Conservation (phyloP, 2,329 filamentous ascomycete species). For the Cyphellophora europaea region DNA sequence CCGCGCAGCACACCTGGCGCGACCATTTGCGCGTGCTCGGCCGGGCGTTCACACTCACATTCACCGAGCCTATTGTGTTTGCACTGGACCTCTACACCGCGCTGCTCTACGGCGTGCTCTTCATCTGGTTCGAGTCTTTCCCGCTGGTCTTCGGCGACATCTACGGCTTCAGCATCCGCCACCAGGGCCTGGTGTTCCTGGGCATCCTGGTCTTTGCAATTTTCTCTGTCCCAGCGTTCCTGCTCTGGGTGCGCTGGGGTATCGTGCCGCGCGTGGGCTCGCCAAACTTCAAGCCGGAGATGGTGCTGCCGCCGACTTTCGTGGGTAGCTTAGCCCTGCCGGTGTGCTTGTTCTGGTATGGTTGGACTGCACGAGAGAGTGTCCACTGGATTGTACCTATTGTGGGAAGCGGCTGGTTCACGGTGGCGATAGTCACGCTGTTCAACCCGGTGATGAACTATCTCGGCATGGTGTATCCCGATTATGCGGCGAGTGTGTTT, state of each 20-base stretch:
- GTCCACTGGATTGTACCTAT: conserved; percentile 33
- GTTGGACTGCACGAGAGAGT: conserved; percentile 23
- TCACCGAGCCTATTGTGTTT: conserved; percentile 52
- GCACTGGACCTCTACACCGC: conserved; percentile 55
- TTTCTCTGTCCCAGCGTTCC: conserved; percentile 42
- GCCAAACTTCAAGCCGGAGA: conserved; percentile 24
- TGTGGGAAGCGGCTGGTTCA: conserved; percentile 22
- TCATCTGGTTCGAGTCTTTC: conserved; percentile 56
- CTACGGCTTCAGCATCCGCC: conserved; percentile 51
- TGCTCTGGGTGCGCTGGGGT: conserved; percentile 24
- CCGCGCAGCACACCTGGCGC: conserved; percentile 39
- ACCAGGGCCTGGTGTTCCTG: conserved; percentile 52
- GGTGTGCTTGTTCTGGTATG: conserved; percentile 36
- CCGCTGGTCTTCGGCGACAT: conserved; percentile 52
- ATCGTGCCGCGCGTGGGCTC: conserved; percentile 7
- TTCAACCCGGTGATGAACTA: conserved; percentile 18
- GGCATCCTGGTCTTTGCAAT: conserved; percentile 50
- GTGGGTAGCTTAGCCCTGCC: conserved; percentile 29
- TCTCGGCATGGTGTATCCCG: conserved; percentile 18
- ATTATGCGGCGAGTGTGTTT: conserved; percentile 28
- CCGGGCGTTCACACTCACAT: conserved; percentile 48
- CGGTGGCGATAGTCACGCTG: conserved; percentile 23
- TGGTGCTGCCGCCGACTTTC: conserved; percentile 26
- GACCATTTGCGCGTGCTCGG: conserved; percentile 46
- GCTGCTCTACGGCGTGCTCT: conserved; percentile 42